Conservation (phyloP, 495 filamentous ascomycete species). For the Aspergillus nanangensis region DNA sequence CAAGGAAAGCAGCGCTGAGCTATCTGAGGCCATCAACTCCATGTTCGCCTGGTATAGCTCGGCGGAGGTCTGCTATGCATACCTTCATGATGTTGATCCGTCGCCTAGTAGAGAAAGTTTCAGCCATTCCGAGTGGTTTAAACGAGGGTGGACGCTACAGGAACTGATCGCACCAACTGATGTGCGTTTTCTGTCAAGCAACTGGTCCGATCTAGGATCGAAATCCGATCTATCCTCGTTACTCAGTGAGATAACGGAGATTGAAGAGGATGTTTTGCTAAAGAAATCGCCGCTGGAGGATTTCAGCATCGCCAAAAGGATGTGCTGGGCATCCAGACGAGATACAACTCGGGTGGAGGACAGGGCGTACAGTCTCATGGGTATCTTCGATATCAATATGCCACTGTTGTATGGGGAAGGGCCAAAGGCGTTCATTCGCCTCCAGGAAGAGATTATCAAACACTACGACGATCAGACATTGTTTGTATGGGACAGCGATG, state of each 20-base stretch:
- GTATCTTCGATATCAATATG: conserved; percentile 24
- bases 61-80: conserved; percentile 3
- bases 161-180: conserved; percentile 5
- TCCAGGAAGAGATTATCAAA: conserved; percentile 23
- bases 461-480: conserved; percentile 16
- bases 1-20: conserved; percentile 26
- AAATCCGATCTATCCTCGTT: not conserved
- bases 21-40: conserved; percentile 44
- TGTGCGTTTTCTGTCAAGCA: conserved; percentile 2
- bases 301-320: conserved; percentile 13
- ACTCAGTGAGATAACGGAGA: conserved; percentile 1
- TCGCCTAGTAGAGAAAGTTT: not conserved
- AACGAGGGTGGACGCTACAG: conserved; percentile 7
- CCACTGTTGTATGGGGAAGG: conserved; percentile 25
- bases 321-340: conserved; percentile 20
- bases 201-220: conserved; percentile 4
- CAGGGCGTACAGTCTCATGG: conserved; percentile 22
- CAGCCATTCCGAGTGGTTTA: conserved; percentile 4
- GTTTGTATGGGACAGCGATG: conserved; percentile 11
- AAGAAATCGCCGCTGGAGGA: not conserved
- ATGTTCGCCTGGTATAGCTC: conserved; percentile 29
- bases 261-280: not conserved
- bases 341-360: conserved; percentile 19
- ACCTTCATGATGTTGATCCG: conserved; percentile 4
- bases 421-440: conserved; percentile 14